Evolutionary conservation across 1,139 yeast species (phyloP), one percentile per base, ranked within the genome.

Genomic region (Suhomyces choctaworum): DNA sequence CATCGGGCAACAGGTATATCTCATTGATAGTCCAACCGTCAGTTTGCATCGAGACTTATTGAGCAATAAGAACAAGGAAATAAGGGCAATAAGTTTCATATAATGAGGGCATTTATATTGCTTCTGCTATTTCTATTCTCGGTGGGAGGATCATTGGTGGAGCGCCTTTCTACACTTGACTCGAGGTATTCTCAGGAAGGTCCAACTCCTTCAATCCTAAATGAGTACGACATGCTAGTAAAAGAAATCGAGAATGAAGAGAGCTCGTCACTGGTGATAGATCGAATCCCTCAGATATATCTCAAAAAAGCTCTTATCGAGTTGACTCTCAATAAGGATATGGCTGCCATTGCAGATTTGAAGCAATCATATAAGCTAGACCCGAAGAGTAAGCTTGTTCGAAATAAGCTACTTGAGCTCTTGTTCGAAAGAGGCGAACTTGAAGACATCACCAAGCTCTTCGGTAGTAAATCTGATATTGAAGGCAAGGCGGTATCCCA

Each of bases 251-350:
- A 44, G 9, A 32, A 14, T 7, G 35, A 22, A 4, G 33, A 30
- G 4, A 25, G 25, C 5, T 21, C 36, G 3, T 19, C 29, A 6
- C 22, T 24, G 8, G 23, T 40, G n/a, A 21, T 16, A 12, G 39
- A 39, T 5, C 34, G 37, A n/a, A 27, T 46, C 11, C 56, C 74
- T 0, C 76, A 66, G 40, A 55, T 76, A 4, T 67, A 71, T 46
- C 75, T 69, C 50, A 77, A 75, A 49, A 73, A 73, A 44, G 82
- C 82, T 1, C 54, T 77, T 36, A 70, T 78, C 6, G 79, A 77
- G 39, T 57, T 75, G 40, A 65, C 72, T 23, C 50, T 79, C 43
- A 70, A 73, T 27, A 71, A 68, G 43, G 80, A 73, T 16, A 40
- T 50, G 5, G 58, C 60, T 22, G 81, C 84, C 0, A 62, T 76